Evolutionary conservation across 202 grass and related monocot genomes (phyloP).

Genomic region (Brachypodium distachyon): DNA sequence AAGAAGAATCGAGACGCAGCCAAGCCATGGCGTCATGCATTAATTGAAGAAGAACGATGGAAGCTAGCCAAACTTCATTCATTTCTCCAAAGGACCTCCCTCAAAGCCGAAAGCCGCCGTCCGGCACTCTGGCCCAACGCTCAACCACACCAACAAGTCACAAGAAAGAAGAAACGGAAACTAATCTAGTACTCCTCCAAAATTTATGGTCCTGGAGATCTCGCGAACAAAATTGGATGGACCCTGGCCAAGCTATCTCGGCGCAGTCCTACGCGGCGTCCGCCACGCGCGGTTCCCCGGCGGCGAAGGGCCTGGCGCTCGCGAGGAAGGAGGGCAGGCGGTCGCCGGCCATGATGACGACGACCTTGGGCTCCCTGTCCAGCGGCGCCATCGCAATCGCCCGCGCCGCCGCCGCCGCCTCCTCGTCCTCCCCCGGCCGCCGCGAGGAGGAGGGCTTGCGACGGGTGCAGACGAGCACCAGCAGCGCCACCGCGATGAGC

Average conservation of each 20-base stretch:
- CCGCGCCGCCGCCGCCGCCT: background rate
- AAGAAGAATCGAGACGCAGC: background rate
- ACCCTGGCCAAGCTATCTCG: too few relatives aligned
- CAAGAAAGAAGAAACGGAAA: background rate
- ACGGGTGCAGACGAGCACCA: slow-evolving; percentile 46
- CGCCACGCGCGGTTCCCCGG: background rate
- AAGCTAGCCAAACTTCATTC: slow-evolving; percentile 15
- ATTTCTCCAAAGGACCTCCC: too few relatives aligned
- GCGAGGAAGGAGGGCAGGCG: slow-evolving; percentile 43
- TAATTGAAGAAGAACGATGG: slow-evolving; percentile 14
- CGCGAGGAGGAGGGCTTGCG: background rate
- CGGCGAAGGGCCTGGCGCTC: slow-evolving; percentile 24
- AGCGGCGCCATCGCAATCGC: slow-evolving; percentile 16
- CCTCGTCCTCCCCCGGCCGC: background rate
- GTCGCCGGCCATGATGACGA: slow-evolving; percentile 57
- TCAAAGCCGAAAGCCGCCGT: too few relatives aligned
- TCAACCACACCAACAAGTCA: background rate
- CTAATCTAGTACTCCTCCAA: background rate
- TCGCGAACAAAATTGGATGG: slow-evolving; percentile 34
- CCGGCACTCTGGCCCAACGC: too few relatives aligned
- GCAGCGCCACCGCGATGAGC: slow-evolving; percentile 50
- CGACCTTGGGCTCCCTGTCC: slow-evolving; percentile 44
- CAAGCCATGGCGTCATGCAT: background rate
- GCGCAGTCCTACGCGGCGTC: background rate
- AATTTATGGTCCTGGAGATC: background rate